Base-by-base conservation (phyloP, 768 basidiomycete genomes). In the Lentinus brumalis region DNA sequence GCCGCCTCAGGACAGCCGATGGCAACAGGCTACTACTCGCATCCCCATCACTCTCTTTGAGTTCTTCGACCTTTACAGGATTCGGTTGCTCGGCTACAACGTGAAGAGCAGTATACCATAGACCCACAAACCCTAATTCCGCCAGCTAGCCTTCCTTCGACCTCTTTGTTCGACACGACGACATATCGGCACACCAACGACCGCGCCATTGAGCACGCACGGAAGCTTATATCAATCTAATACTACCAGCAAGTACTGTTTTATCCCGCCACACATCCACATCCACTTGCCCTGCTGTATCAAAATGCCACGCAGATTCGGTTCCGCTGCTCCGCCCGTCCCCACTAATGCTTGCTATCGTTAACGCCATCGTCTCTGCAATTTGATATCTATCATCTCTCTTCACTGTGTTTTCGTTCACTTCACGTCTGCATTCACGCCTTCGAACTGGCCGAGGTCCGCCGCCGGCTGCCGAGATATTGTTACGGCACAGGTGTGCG, bases 311-410 rank as follows among this genome's bases (percentile, higher is more conserved):
- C 50, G 46, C 57, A 53, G 52, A 50, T 58, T 40, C 59, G 35
- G 52, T 50, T 53, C 31, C 26, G 21, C 55, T n/a, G 46, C 40
- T 31, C 39, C 30, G 44, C 26, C 39, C 49, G 12, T 31, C 45
- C 56, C 49, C 46, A 38, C 51, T 55, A 58, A 42, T 62, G 60
- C 57, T 62, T 54, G 61, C 53, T 62, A 59, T 59, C 53, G 56
- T 59, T 58, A 58, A 58, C 57, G 47, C 44, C 56, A 49, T 38
- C 50, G 44, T 45, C 56, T 52, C 51, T 53, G 61, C 49, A 56
- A 56, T 50, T 40, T 21, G 11, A 42, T 42, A 21, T 32, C 15
- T 35, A 35, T 35, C 35, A 35, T 35, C 35, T 35, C 35, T 35
- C 11, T 35, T 35, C 35, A 6, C 35, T 26, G 21, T 26, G 11